phyloP scores from a whole-genome alignment of 2,329 filamentous ascomycete species.

The Beauveria varroae region DNA sequence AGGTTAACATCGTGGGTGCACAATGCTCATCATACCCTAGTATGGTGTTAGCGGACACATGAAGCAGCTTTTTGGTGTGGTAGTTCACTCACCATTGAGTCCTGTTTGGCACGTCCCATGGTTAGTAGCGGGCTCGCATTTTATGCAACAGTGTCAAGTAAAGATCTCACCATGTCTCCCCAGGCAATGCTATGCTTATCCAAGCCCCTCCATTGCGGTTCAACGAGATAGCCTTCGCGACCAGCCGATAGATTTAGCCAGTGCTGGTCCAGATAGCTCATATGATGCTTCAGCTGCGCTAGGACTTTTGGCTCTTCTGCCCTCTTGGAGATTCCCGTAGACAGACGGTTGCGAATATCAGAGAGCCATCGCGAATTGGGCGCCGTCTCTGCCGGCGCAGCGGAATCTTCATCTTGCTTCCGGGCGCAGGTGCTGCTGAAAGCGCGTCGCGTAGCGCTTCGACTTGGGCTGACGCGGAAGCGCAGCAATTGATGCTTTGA shows the following conservation, averaged over 20 bases:
- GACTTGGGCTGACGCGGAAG: not conserved
- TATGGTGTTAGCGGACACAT: not conserved
- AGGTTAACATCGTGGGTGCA: too few species aligned
- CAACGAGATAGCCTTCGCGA: slow-evolving; percentile 67
- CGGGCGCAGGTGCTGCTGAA: not conserved
- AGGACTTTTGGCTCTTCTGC: not conserved
- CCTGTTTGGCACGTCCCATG: slow-evolving; percentile 21
- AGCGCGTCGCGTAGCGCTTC: not conserved
- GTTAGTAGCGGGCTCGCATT: not conserved
- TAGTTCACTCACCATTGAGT: slow-evolving; percentile 43
- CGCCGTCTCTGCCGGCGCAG: not conserved
- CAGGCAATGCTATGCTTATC: slow-evolving; percentile 63
- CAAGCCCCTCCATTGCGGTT: slow-evolving; percentile 48
- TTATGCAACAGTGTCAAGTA: not conserved
- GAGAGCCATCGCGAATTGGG: slow-evolving; percentile 21
- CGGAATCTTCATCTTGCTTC: not conserved
- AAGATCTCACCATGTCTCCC: slow-evolving; percentile 67
- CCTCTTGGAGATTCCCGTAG: slow-evolving; percentile 8
- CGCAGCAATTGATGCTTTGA: not conserved
- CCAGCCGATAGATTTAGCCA: slow-evolving; percentile 69
- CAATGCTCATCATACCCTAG: not conserved
- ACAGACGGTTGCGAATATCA: slow-evolving; percentile 19
- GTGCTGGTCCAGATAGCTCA: slow-evolving; percentile 28
- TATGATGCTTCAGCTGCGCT: slow-evolving; percentile 12
- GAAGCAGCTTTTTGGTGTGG: not conserved